Base-by-base conservation (phyloP, 176 grass and related monocot species). In the Phragmites australis region DNA sequence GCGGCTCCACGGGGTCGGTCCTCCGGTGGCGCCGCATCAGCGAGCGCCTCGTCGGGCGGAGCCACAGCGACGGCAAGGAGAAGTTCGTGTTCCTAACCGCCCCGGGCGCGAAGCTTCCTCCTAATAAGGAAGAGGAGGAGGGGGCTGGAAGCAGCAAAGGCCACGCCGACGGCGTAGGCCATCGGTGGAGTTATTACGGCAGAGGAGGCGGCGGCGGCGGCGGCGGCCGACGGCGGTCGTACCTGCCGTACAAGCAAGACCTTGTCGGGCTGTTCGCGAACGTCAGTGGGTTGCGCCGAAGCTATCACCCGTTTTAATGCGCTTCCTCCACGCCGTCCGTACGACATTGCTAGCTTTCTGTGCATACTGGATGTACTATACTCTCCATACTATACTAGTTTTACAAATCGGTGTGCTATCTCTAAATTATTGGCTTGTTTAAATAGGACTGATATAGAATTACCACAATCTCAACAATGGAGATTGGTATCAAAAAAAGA, bases 21-120 rank as follows among this genome's bases (percentile, higher is more conserved):
- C 75, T 93, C 81, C 89, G 93, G 50, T 99, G 92, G 90, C 89
- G 83, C 34, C 85, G 89, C 84, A 87, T 99, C 77, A 89, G 90
- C 65, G 93, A 99, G 19, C 88, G 93, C 40, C 84, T 95, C 70
- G 77, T 94, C 17, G 81, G 93, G 7, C 84, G 97, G 16, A 95
- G 93, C 93, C 88, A 93, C 51, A 96, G 97, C 86, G 97, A 99
- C 86, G 97, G 97, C 15, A 95, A 95, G 88, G 93, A 99, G 86
- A 99, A 99, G 72, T 95, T 99, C 79, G 88, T 99, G 0, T 99
- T 99, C 79, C 79, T 99, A 6, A 61, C 47, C 58, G 83, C 82
- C 9, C 66, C 69, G 31, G 30, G 32, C 26, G 56, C 27, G 12
- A n/a, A 58, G 12, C 72, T 69, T 27, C 17, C 61, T 49, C 47